phyloP scores from a whole-genome alignment of 176 grass and related monocot species.

The Zizania latifolia region DNA sequence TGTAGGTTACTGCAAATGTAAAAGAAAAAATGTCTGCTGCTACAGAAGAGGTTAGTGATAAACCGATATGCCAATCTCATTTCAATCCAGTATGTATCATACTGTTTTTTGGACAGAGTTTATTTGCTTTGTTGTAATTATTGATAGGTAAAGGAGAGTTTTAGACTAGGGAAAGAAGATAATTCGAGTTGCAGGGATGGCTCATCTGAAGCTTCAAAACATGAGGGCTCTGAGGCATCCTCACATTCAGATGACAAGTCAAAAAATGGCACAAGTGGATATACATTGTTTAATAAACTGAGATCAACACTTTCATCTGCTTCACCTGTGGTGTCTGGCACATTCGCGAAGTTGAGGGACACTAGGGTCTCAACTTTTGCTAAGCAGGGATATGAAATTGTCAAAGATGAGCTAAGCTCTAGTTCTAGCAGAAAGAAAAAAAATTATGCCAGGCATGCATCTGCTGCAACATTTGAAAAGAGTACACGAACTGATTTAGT shows the following conservation, averaged over 20 bases:
- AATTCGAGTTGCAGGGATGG: slow-evolving; percentile 31
- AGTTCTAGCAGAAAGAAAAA: slow-evolving; percentile 53
- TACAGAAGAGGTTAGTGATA: slow-evolving; percentile 52
- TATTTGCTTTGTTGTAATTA: slow-evolving; percentile 17
- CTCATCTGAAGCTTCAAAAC: slow-evolving; percentile 33
- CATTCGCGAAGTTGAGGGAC: slow-evolving; percentile 62
- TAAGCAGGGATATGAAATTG: slow-evolving; percentile 65
- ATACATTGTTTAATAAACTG: slow-evolving; percentile 51
- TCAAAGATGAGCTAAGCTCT: slow-evolving; percentile 69
- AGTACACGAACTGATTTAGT: slow-evolving; percentile 63
- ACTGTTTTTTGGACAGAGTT: not conserved
- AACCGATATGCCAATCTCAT: not conserved
- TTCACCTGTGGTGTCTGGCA: slow-evolving; percentile 44
- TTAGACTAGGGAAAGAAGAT: slow-evolving; percentile 61
- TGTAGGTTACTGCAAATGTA: slow-evolving; percentile 58
- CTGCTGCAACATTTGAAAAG: slow-evolving; percentile 47
- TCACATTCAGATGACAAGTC: slow-evolving; percentile 27
- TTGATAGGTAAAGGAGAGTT: slow-evolving; percentile 58
- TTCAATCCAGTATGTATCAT: not conserved
- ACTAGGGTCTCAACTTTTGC: slow-evolving; percentile 54
- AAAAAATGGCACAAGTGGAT: slow-evolving; percentile 20
- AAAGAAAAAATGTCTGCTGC: slow-evolving; percentile 57
- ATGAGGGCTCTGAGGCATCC: slow-evolving; percentile 28
- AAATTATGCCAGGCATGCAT: slow-evolving; percentile 43
- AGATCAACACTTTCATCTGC: slow-evolving; percentile 51